Conservation (phyloP, 1,139 yeast species). For the Sugiyamaella japonica region DNA sequence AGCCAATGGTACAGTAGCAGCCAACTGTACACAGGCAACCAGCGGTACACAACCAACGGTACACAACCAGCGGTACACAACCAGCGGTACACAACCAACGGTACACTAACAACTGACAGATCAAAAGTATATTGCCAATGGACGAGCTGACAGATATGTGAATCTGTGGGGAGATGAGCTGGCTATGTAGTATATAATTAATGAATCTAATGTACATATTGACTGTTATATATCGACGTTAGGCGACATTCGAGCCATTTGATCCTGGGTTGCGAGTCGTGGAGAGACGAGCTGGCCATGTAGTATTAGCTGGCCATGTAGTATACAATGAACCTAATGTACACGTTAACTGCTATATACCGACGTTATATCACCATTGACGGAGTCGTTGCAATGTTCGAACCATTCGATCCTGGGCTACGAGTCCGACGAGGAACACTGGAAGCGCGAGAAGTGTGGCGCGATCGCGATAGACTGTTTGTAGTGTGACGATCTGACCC, state of each 20-base stretch:
- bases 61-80: too few species aligned
- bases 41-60: too few species aligned
- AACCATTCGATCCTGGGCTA: constrained; percentile 31
- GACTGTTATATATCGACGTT: too few species aligned
- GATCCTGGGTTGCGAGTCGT: too few species aligned
- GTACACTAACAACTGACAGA: constrained; percentile 9
- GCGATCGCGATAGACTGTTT: constrained; percentile 36
- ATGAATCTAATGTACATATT: background rate
- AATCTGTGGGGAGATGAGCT: constrained; percentile 52
- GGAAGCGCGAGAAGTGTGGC: constrained; percentile 38
- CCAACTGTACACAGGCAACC: too few species aligned
- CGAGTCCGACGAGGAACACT: constrained; percentile 35
- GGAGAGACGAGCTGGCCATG: constrained; percentile 41
- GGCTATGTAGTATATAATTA: constrained; percentile 1
- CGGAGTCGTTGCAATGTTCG: constrained; percentile 6
- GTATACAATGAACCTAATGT: too few species aligned
- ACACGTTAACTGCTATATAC: too few species aligned
- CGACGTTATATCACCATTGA: background rate
- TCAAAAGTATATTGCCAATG: constrained; percentile 49
- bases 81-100: too few species aligned
- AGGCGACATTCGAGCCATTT: too few species aligned
- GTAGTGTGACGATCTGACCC: constrained; percentile 36
- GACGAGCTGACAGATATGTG: constrained; percentile 84
- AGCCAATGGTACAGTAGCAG: too few species aligned
- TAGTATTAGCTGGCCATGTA: constrained; percentile 4